Evolutionary conservation across 768 basidiomycete genomes (phyloP).

Genomic region (Boletus pseudo-olivaceus): DNA sequence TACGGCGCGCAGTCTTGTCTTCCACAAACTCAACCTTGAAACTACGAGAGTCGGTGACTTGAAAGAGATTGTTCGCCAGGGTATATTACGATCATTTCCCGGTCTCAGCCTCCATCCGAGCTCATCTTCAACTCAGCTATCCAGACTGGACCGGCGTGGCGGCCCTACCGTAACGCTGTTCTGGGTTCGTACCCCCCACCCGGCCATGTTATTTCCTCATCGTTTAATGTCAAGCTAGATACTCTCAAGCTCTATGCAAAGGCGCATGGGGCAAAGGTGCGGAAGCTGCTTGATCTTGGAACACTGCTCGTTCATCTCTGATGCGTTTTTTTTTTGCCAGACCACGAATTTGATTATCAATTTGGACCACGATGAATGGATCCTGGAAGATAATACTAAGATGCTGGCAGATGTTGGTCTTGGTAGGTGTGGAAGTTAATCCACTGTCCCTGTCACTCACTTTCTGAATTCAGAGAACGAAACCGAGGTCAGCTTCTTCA

Average conservation of each 20-base stretch:
- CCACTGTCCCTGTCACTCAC: not conserved
- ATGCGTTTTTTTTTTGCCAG: conserved; percentile 37
- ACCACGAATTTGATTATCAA: conserved; percentile 98
- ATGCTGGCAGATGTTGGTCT: conserved; percentile 70
- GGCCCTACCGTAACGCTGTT: conserved; percentile 72
- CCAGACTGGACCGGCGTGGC: conserved; percentile 75
- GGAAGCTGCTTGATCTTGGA: not conserved
- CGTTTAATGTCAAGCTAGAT: conserved; percentile 46
- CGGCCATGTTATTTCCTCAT: not conserved
- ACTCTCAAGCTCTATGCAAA: conserved; percentile 92
- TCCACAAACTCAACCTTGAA: conserved; percentile 78
- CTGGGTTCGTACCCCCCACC: conserved; percentile 52
- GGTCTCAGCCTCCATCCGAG: not conserved
- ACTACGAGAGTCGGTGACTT: conserved; percentile 74
- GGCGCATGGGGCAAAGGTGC: conserved; percentile 92
- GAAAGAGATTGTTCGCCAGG: conserved; percentile 66
- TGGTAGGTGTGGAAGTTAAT: conserved; percentile 50
- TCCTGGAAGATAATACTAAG: conserved; percentile 64
- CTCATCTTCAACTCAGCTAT: conserved; percentile 48
- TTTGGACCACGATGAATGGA: conserved; percentile 93
- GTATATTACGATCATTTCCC: conserved; percentile 36
- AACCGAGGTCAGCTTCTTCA: conserved; percentile 92
- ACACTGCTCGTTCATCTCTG: not conserved
- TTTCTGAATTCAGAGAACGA: conserved; percentile 71
- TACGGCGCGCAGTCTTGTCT: conserved; percentile 82